Evolutionary conservation across 75 land plant genomes (phyloP).

Genomic region (Ceratopteris richardii): DNA sequence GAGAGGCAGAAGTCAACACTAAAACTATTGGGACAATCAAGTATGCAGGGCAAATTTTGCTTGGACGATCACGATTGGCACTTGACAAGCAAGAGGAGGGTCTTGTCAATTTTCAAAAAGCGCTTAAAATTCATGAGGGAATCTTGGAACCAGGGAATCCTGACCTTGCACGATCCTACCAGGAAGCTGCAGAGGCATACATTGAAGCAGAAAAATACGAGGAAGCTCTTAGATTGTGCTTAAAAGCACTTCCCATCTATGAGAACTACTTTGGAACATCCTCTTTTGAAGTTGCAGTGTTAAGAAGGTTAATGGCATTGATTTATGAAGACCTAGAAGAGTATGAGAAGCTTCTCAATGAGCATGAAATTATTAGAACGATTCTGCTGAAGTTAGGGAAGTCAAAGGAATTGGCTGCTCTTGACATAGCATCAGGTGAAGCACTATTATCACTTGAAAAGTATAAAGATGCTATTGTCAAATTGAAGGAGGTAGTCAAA

Average conservation of each 20-base stretch:
- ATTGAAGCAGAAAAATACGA: slow-evolving; percentile 16
- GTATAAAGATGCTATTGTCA: not conserved
- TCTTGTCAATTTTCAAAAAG: slow-evolving; percentile 9
- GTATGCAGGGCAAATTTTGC: slow-evolving; percentile 16
- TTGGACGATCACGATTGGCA: slow-evolving; percentile 13
- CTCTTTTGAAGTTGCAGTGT: slow-evolving; percentile 19
- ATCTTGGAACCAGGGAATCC: slow-evolving; percentile 17
- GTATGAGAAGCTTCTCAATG: slow-evolving; percentile 22
- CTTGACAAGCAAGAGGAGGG: slow-evolving; percentile 25
- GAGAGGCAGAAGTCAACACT: not conserved
- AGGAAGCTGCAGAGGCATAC: slow-evolving; percentile 18
- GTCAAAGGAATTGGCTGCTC: not conserved
- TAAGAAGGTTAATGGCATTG: slow-evolving; percentile 21
- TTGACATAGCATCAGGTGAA: not conserved
- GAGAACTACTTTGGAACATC: slow-evolving; percentile 10
- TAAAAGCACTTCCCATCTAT: slow-evolving; percentile 22
- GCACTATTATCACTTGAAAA: not conserved
- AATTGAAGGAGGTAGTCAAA: not conserved
- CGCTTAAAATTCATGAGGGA: slow-evolving; percentile 14
- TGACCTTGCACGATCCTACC: slow-evolving; percentile 14
- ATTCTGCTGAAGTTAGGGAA: slow-evolving; percentile 8
- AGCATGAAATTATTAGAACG: slow-evolving; percentile 12
- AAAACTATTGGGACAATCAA: slow-evolving; percentile 7
- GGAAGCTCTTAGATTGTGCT: slow-evolving; percentile 16
- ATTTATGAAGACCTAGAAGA: slow-evolving; percentile 24